Conservation (phyloP, 1,284 basidiomycete species). For the Ustilago trichophora region DNA sequence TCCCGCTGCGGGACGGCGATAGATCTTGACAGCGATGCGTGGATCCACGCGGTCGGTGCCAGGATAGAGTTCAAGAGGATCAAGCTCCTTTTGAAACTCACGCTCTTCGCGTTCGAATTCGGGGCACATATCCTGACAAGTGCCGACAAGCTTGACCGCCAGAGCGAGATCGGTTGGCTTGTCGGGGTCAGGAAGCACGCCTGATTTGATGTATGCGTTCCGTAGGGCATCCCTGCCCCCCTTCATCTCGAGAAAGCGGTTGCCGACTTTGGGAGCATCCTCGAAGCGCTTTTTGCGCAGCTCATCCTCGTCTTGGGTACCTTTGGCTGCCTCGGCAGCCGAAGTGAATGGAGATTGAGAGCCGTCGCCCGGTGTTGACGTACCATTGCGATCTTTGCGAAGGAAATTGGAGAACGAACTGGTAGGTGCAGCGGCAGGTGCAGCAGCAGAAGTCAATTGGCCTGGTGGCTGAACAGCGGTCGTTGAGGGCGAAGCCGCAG, state of each 20-base stretch:
- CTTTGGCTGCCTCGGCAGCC: not conserved
- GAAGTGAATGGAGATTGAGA: not conserved
- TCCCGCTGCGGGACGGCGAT: constrained; percentile 87
- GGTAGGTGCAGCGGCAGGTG: constrained; percentile 11
- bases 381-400: constrained; percentile 34
- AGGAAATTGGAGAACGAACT: constrained; percentile 48
- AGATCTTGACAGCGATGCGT: constrained; percentile 87
- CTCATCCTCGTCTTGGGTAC: constrained; percentile 36
- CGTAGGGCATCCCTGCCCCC: constrained; percentile 69
- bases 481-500: not conserved
- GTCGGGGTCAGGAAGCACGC: constrained; percentile 84
- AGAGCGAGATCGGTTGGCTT: constrained; percentile 82
- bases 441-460: not conserved
- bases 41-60: constrained; percentile 78
- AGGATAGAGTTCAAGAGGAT: constrained; percentile 77
- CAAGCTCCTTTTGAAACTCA: constrained; percentile 87
- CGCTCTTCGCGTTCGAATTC: constrained; percentile 89
- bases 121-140: constrained; percentile 92
- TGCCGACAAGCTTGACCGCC: constrained; percentile 88
- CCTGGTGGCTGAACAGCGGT: not conserved
- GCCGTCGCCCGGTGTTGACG: constrained; percentile 18
- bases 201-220: constrained; percentile 79
- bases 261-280: constrained; percentile 46
- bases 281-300: constrained; percentile 51
- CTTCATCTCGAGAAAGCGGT: constrained; percentile 51